These are phyloP conservation scores for Chlorella sp. DNA, from an alignment of 139 green algal genomes.

Conservation along the genomic window DNA sequence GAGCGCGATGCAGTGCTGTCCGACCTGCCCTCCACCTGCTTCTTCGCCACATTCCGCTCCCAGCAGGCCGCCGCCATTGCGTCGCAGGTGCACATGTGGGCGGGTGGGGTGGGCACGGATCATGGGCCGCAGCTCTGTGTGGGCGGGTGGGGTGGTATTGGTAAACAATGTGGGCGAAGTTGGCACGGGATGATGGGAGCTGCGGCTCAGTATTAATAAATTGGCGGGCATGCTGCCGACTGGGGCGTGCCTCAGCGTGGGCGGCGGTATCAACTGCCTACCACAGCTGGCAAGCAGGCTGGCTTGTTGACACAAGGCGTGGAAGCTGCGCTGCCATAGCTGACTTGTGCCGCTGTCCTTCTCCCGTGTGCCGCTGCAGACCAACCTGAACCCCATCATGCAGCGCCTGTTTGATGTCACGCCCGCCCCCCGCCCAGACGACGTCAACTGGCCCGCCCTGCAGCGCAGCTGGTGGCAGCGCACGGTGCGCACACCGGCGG, in stretches of 20 bases:
- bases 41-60: slow-evolving; percentile 52
- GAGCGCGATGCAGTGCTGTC: slow-evolving; percentile 41
- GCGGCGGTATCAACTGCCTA: too few species aligned
- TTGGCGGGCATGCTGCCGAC: not conserved
- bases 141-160: not conserved
- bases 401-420: slow-evolving; percentile 48
- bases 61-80: slow-evolving; percentile 50
- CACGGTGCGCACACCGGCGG: slow-evolving; percentile 23
- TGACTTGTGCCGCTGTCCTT: too few species aligned
- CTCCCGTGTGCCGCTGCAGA: not conserved
- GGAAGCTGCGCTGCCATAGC: too few species aligned
- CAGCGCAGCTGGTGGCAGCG: slow-evolving; percentile 53
- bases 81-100: not conserved
- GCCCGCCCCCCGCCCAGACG: slow-evolving; percentile 42
- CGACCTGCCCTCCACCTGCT: slow-evolving; percentile 52
- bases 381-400: slow-evolving; percentile 55
- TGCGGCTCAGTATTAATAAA: not conserved
- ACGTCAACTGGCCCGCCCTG: slow-evolving; percentile 55
- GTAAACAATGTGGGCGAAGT: not conserved
- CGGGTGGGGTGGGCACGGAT: too few species aligned
- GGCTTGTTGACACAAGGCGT: too few species aligned
- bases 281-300: too few species aligned
- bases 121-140: too few species aligned
- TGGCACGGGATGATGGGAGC: not conserved
- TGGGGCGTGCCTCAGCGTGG: not conserved